Percentiles rank a stretch among this genome's conserved stretches.
These are phyloP conservation scores for Pharus latifolius DNA, from an alignment of 176 grass and related monocot species.

Conservation along the genomic window DNA sequence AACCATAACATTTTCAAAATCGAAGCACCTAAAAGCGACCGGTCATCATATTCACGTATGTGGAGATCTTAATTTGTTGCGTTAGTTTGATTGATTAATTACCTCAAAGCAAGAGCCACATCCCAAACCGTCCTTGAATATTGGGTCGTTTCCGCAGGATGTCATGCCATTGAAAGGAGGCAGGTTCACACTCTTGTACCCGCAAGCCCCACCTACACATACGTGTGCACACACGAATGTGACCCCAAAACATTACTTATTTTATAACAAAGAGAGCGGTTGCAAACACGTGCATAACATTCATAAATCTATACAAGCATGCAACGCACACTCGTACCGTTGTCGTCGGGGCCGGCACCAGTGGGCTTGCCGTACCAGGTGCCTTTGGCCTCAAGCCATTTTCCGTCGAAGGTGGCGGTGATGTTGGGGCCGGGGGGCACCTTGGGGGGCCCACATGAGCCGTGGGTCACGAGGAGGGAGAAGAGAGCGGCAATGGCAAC, in stretches of 20 bases:
- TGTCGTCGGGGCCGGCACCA: slow-evolving; percentile 51
- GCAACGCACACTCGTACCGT: too few relatives aligned
- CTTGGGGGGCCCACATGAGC: background rate
- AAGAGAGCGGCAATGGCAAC: background rate
- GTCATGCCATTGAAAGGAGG: slow-evolving; percentile 62
- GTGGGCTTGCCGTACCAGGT: slow-evolving; percentile 69
- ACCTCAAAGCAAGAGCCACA: slow-evolving; percentile 81
- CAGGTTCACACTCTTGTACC: slow-evolving; percentile 49
- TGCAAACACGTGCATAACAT: too few relatives aligned
- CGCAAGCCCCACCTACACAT: slow-evolving; percentile 57
- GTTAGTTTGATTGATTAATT: too few relatives aligned
- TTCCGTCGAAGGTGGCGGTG: background rate
- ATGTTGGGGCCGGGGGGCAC: slow-evolving; percentile 38
- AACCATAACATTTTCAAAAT: too few relatives aligned
- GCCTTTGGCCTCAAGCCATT: slow-evolving; percentile 36
- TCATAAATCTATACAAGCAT: too few relatives aligned
- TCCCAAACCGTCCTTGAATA: slow-evolving; percentile 66
- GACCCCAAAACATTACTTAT: too few relatives aligned
- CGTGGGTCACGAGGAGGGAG: slow-evolving; percentile 7
- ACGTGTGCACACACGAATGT: too few relatives aligned
- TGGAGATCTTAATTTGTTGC: too few relatives aligned
- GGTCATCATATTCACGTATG: too few relatives aligned
- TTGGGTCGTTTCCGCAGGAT: slow-evolving; percentile 51
- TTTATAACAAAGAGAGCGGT: too few relatives aligned
- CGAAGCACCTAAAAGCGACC: too few relatives aligned